Evolutionary conservation across 257 asterid species (phyloP).

Genomic region (Solanum neorickii): DNA sequence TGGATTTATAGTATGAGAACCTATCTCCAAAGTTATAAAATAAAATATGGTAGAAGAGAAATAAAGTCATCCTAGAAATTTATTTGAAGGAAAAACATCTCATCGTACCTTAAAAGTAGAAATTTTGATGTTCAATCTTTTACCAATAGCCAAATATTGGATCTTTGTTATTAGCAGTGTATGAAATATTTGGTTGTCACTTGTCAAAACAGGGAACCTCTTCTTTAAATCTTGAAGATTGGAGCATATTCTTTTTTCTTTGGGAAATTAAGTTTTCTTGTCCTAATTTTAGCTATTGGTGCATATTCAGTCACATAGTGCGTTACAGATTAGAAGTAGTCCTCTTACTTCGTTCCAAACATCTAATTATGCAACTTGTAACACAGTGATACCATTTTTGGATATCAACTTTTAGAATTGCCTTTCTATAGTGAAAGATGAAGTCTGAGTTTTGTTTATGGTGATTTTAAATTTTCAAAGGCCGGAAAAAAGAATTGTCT

Average conservation of each 20-base stretch:
- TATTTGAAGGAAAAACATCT: neutral
- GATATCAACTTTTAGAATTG: neutral
- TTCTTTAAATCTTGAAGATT: neutral
- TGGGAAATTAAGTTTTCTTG: neutral
- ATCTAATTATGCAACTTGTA: neutral
- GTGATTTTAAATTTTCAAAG: neutral
- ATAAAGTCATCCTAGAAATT: neutral
- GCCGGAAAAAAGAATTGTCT: neutral
- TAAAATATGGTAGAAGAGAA: neutral
- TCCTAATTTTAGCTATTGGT: neutral
- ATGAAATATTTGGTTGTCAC: neutral
- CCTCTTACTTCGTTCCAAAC: neutral
- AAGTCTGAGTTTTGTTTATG: neutral
- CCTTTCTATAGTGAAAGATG: neutral
- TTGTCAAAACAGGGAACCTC: neutral
- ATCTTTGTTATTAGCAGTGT: neutral
- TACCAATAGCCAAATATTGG: neutral
- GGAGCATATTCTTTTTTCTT: neutral
- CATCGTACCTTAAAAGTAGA: neutral
- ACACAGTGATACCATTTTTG: neutral
- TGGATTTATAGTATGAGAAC: neutral
- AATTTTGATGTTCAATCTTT: neutral
- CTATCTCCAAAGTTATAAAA: neutral
- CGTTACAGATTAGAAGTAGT: neutral
- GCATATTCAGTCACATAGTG: neutral